Base-by-base conservation (phyloP, 805 yeast species). In the Pichia californica region DNA sequence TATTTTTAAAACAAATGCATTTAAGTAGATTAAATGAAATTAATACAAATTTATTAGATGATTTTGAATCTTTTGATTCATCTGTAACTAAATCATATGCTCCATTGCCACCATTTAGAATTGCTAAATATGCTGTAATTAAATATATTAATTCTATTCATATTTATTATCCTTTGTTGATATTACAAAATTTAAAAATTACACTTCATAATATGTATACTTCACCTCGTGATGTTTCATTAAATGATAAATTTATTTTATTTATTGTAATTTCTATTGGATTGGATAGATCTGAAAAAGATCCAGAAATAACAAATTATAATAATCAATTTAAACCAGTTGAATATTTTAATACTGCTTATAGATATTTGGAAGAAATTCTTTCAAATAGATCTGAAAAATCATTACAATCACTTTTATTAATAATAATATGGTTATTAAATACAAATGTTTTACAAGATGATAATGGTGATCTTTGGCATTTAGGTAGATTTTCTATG, bases 381-480 rank as follows among this genome's bases (percentile, higher is more conserved):
- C 31, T 56, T 1, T 42, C 55, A 4, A 41, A 43, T 3, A 35
- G 59, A 23, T 48, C 57, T 1, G 59, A 56, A 37, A 49, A 40
- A 7, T 49, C 58, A 1, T 41, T 56, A 14, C 58, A 56, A 19
- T 52, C 56, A 1, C 30, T 56, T 19, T 34, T 54, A 11, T 37
- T 56, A n/a, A 44, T 53, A 33, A 48, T 52, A 7, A 40, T 56
- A 5, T 54, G 59, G 58, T 50, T 50, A 43, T 40, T 51, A 6
- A 49, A 52, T 36, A 47, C 57, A 1, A 50, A 41, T 39, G 50
- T 55, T 8, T 29, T 54, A 10, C 45, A 49, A 21, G 58, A 56
- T 36, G 58, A 54, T 40, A 51, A 50, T 32, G 59, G 59, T 1
- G 59, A 56, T 34, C 38, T 56, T 26, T 56, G 59, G 59, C 52